A percentile compares a stretch with the other conserved stretches of the same genome.
Evolutionary conservation across 192 early-diverging fungal genomes (phyloP).

Genomic region (Backusella tarrabulga): DNA sequence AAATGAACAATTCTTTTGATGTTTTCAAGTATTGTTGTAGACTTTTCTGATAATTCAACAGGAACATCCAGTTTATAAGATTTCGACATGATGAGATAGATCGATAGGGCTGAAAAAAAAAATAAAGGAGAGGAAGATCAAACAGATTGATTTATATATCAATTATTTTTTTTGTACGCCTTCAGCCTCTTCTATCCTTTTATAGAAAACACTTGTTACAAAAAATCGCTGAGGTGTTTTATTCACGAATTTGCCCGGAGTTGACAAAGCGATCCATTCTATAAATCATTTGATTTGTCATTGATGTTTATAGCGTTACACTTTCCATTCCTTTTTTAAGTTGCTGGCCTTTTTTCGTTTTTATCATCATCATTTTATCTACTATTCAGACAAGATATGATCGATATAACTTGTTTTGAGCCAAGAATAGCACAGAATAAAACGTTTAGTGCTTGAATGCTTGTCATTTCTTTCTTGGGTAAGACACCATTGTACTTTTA

Average conservation of each 20-base stretch:
- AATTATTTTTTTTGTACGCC: background rate
- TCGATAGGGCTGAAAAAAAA: background rate
- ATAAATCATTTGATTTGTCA: background rate
- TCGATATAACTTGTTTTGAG: background rate
- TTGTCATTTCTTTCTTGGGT: background rate
- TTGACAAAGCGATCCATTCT: background rate
- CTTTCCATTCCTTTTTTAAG: background rate
- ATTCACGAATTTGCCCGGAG: background rate
- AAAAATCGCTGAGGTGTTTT: background rate
- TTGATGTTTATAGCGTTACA: background rate
- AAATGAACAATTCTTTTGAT: conserved; percentile 24
- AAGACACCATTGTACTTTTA: background rate
- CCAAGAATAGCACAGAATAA: background rate
- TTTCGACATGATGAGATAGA: background rate
- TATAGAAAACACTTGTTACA: background rate
- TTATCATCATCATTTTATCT: background rate
- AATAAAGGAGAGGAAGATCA: background rate
- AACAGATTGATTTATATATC: background rate
- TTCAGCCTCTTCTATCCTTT: background rate
- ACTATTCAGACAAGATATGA: background rate
- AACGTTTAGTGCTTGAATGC: background rate
- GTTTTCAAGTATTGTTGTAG: conserved; percentile 11
- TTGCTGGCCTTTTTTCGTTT: background rate
- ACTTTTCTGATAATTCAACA: conserved; percentile 22
- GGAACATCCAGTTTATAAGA: conserved; percentile 24